Evolutionary conservation across 176 grass and related monocot species (phyloP), one percentile per base, ranked within the genome.

Genomic region (Oryza punctata): DNA sequence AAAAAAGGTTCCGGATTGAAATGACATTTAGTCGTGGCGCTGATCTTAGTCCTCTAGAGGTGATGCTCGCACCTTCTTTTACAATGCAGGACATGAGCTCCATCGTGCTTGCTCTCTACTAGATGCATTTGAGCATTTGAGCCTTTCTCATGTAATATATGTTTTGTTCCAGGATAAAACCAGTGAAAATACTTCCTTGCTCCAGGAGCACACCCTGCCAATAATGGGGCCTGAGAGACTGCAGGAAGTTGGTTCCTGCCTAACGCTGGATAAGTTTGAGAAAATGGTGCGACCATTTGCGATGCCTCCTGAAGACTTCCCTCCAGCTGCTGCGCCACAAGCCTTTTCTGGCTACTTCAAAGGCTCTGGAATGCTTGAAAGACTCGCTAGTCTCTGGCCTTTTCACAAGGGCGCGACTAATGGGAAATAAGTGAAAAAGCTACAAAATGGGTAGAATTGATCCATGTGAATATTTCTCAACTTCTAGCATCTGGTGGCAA

Each of bases 201-300:
- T 91, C 61, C 93, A 99, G 92, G 96, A 99, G 68, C 96, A 99
- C 89, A 99, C 91, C 46, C 72, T 99, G 72, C 93, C 93, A 0
- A 99, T 99, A 85, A 99, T 91, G 89, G 96, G 93, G 14, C 93
- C 96, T 9, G 96, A 99, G 87, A 96, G 96, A 54, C 84, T 99
- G 74, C 96, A 99, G 60, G 96, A 99, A 73, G 82, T 73, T 63
- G 91, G 80, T 13, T 95, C 96, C 18, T 99, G 80, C 79, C 73
- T 93, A 69, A 94, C 96, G 24, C 63, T 99, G 72, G 88, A 99
- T 64, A 96, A 92, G 69, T 99, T 99, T 86, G 96, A 99, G 85
- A 96, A 90, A 84, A 95, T 99, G 96, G 88, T 96, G 74, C 88
- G 84, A 14, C 89, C 96, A 50, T 99, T 99, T 43, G 96, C 96